Evolutionary conservation across 2,329 filamentous ascomycete genomes (phyloP), one percentile per base, ranked within the genome.

Genomic region (Pyrenochaeta sp.): DNA sequence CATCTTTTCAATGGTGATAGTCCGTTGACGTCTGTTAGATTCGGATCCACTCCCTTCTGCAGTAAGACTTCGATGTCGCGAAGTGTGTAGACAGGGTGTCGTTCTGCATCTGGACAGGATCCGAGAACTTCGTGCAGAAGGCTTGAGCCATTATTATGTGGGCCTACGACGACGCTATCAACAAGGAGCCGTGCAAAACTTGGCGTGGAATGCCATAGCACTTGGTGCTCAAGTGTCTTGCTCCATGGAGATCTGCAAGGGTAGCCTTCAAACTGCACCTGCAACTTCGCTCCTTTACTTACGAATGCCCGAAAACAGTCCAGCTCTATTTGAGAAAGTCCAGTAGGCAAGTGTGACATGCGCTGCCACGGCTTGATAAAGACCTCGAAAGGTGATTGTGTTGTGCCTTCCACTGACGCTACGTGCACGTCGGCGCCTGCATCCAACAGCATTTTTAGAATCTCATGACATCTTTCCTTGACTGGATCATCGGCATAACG

Each of bases 171-270:
- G 10, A 65, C 61, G 23, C 52, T 61, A 12, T 72, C 67, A 10
- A 74, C 45, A 3, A 72, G 30, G 17, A 66, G 54, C 9, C 65
- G 63, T 2, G 68, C 65, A 15, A 66, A 27, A 12, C 32, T 46
- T 7, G 70, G 68, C 7, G 69, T 66, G 0, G 69, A 65, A 52
- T 75, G 72, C 71, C 71, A 75, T 6, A 75, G 45, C 0, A 63
- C 47, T 39, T 75, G 72, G 35, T 75, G 72, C 36, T 64, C 51
- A 31, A 74, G 73, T 0, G 63, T 71, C 2, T 59, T 48, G 18
- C 59, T 52, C 1, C 54, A 45, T 1, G 40, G 18, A 2, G 67
- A 54, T 4, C 51, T 49, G 37, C 72, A 75, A 18, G 66, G 60
- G 30, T 61, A 66, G 6, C 65, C 59, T 6, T 46, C 48, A 32